These are phyloP conservation scores for Pichia sp. DNA, from an alignment of 1,139 yeast species.

Conservation along the genomic window DNA sequence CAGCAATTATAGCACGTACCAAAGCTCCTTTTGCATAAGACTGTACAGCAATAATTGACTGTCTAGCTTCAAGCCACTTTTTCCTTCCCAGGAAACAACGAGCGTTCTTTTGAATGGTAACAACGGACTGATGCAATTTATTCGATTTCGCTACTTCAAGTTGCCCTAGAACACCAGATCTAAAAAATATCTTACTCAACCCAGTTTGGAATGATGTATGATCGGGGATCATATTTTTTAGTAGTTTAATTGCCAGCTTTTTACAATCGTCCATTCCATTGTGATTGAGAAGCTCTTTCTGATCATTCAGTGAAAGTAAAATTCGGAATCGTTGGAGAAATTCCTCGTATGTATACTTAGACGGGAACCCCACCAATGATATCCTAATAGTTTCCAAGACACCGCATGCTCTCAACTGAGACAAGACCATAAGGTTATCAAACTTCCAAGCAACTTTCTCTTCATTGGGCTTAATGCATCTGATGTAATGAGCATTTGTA, in stretches of 20 bases:
- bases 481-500: conserved; percentile 92
- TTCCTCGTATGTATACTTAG: conserved; percentile 92
- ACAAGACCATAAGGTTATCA: conserved; percentile 90
- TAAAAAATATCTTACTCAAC: conserved; percentile 87
- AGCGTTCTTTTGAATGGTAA: conserved; percentile 78
- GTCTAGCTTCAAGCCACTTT: conserved; percentile 47
- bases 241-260: conserved; percentile 50
- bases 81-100: conserved; percentile 61
- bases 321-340: conserved; percentile 88
- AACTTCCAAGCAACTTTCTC: conserved; percentile 93
- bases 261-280: conserved; percentile 39
- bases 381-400: conserved; percentile 93
- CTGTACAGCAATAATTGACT: conserved; percentile 54
- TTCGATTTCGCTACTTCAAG: conserved; percentile 81
- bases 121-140: conserved; percentile 71
- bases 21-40: conserved; percentile 55
- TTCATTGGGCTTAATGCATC: conserved; percentile 97
- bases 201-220: conserved; percentile 76
- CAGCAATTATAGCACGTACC: conserved; percentile 50
- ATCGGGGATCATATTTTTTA: conserved; percentile 63
- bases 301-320: conserved; percentile 54
- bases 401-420: conserved; percentile 97
- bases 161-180: conserved; percentile 93
- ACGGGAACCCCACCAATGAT: conserved; percentile 97
- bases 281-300: conserved; percentile 61